A percentile compares a stretch with the other conserved stretches of the same genome.
Evolutionary conservation across 768 basidiomycete species (phyloP).

Genomic region (Paxillus involutus): DNA sequence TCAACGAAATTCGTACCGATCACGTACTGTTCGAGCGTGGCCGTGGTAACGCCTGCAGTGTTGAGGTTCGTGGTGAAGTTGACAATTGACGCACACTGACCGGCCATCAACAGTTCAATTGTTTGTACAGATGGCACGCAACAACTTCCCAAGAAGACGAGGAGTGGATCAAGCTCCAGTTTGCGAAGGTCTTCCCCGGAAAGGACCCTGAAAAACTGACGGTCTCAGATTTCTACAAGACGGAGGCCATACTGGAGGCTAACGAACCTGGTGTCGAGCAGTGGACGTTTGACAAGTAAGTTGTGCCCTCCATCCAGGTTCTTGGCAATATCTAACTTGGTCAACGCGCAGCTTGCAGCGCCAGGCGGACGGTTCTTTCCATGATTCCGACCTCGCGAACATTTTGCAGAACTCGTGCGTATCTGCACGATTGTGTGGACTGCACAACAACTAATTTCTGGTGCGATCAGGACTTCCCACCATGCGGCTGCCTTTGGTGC

Average conservation of each 20-base stretch:
- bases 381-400: constrained; percentile 67
- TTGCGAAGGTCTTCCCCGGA: constrained; percentile 52
- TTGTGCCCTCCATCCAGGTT: neutral
- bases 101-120: constrained; percentile 63
- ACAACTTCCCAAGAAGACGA: constrained; percentile 75
- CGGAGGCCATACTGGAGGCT: constrained; percentile 38
- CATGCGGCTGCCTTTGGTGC: constrained; percentile 76
- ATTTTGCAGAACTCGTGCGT: constrained; percentile 68
- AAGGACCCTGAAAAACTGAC: constrained; percentile 50
- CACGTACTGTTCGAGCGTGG: constrained; percentile 76
- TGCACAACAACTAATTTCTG: neutral
- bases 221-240: constrained; percentile 49
- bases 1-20: constrained; percentile 69
- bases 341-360: constrained; percentile 51
- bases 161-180: constrained; percentile 57
- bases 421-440: neutral
- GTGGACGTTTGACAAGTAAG: constrained; percentile 70
- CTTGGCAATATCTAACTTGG: constrained; percentile 2
- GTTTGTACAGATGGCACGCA: constrained; percentile 83
- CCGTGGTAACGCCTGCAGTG: constrained; percentile 78
- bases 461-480: constrained; percentile 55
- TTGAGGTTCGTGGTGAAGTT: constrained; percentile 52
- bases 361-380: constrained; percentile 57
- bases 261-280: constrained; percentile 47
- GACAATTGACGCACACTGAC: neutral